Evolutionary conservation across 1,284 basidiomycete genomes (phyloP).

Genomic region (Malassezia yamatoensis): DNA sequence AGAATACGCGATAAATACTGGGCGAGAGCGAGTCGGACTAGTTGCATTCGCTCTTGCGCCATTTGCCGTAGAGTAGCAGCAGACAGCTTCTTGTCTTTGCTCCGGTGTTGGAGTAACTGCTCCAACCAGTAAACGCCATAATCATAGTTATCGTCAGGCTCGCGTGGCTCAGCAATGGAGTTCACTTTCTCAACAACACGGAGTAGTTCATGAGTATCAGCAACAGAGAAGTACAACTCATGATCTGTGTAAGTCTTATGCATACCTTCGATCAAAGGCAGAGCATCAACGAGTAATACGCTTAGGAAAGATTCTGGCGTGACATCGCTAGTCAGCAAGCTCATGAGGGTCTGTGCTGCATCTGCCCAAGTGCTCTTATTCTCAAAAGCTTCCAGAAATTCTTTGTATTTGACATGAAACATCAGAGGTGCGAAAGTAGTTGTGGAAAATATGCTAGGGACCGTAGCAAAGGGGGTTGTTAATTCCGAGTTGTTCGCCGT

Average conservation of each 20-base stretch:
- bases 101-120: slow-evolving; percentile 22
- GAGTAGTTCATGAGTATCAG: slow-evolving; percentile 39
- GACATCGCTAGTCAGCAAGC: slow-evolving; percentile 34
- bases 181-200: slow-evolving; percentile 36
- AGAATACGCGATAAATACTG: slow-evolving; percentile 17
- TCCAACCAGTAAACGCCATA: slow-evolving; percentile 35
- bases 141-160: slow-evolving; percentile 22
- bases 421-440: slow-evolving; percentile 24
- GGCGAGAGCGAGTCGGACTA: slow-evolving; percentile 10
- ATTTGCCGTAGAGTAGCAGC: slow-evolving; percentile 1
- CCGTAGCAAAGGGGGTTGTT: neutral
- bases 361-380: slow-evolving; percentile 20
- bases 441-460: slow-evolving; percentile 25
- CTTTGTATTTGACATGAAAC: slow-evolving; percentile 41
- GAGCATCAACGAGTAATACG: slow-evolving; percentile 37
- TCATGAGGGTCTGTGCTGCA: slow-evolving; percentile 33
- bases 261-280: slow-evolving; percentile 31
- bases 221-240: slow-evolving; percentile 21
- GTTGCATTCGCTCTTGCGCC: slow-evolving; percentile 13
- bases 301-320: slow-evolving; percentile 40
- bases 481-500: neutral
- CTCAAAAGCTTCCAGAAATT: slow-evolving; percentile 35
- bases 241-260: neutral
- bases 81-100: neutral
- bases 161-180: slow-evolving; percentile 18